Evolutionary conservation across 2,329 filamentous ascomycete genomes (phyloP), one percentile per base, ranked within the genome.

Genomic region (Scedosporium dehoogii): DNA sequence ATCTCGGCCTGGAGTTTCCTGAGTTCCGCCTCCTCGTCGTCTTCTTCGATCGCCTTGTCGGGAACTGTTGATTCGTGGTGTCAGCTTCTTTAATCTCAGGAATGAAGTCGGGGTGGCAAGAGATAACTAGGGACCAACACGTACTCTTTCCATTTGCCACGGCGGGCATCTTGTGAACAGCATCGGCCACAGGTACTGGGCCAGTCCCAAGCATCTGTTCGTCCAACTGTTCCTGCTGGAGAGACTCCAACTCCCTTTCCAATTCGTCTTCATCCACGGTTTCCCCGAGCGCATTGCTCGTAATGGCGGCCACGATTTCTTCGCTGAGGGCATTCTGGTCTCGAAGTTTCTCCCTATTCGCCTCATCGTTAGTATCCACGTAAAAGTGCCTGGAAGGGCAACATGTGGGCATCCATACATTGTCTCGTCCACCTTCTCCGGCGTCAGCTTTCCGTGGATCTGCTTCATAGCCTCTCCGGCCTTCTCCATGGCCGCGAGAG

Each of bases 11-110:
- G 92, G 68, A 99, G 76, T 78, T 94, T 97, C 75, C 89, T 85
- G 71, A 97, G 80, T 78, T 97, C 93, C 70, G 88, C 93, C 75
- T 97, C 93, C 73, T 97, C 94, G 81, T 97, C 93, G 74, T 97
- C 92, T 74, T 96, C 91, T 72, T 89, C 86, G 68, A 72, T 73
- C 65, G 78, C 76, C 68, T 84, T 81, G 67, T 78, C 74, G 78
- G 81, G 80, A 73, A 80, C 79, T 83, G 64, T 64, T 33, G 14
- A 38, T 23, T 23, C 18, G n/a, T 21, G 4, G 5, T n/a, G 53
- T 62, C 25, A 62, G 60, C 21, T 42, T 57, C 53, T 12, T 38
- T 6, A 7, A 21, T 9, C n/a, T 2, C 25, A 33, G 23, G 18
- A 23, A 21, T 18, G 44, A 2, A 51, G 6, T n/a, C 23, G 3